Conservation (phyloP, 805 yeast species). For the Pichia scutulata region DNA sequence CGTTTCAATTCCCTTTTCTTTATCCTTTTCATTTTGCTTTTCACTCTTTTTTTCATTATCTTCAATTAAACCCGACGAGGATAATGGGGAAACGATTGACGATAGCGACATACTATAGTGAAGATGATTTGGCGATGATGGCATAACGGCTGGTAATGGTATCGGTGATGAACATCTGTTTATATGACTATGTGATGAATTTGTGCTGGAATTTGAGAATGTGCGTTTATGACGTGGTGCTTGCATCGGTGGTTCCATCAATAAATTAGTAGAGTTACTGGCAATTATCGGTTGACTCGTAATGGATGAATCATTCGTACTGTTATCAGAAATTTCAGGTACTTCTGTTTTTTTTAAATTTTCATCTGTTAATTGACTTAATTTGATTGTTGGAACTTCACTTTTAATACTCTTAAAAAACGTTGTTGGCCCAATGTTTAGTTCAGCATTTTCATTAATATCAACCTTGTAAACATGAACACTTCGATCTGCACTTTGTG, state of each 20-base stretch:
- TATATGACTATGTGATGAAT: constrained; percentile 23
- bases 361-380: constrained; percentile 11
- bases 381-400: constrained; percentile 40
- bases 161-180: constrained; percentile 24
- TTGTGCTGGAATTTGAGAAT: constrained; percentile 33
- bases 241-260: constrained; percentile 28
- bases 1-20: background rate
- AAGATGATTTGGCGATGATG: constrained; percentile 23
- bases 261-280: constrained; percentile 4
- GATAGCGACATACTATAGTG: background rate
- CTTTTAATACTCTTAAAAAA: constrained; percentile 46
- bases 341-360: constrained; percentile 2
- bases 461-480: constrained; percentile 59
- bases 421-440: constrained; percentile 33
- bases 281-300: constrained; percentile 1
- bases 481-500: constrained; percentile 86
- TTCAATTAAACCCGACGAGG: background rate
- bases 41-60: background rate
- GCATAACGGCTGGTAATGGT: constrained; percentile 37
- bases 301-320: background rate
- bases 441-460: constrained; percentile 19
- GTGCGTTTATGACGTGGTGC: constrained; percentile 33
- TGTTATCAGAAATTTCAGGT: background rate
- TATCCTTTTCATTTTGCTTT: background rate
- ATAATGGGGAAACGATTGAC: background rate